phyloP scores from a whole-genome alignment of 2,329 filamentous ascomycete species.

The Rhinocladiella similis region DNA sequence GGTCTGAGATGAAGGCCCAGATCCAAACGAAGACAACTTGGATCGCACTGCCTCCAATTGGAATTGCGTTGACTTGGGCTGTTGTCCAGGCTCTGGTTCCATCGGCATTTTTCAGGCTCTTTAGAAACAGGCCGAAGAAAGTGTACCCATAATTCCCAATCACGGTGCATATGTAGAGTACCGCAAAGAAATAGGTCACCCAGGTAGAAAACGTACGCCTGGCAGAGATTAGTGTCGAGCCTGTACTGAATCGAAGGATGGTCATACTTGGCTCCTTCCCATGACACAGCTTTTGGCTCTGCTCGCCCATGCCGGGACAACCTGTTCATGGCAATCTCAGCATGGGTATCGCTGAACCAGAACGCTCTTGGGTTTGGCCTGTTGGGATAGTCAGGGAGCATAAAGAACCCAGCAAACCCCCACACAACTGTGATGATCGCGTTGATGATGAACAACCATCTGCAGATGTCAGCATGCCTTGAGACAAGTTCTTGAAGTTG shows the following conservation, averaged over 20 bases:
- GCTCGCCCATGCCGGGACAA: conserved; percentile 47
- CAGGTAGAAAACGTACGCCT: conserved; percentile 45
- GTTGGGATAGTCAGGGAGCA: conserved; percentile 42
- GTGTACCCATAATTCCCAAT: conserved; percentile 48
- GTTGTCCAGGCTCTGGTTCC: conserved; percentile 45
- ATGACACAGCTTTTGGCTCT: conserved; percentile 48
- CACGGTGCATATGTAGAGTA: conserved; percentile 49
- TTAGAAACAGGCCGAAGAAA: conserved; percentile 44
- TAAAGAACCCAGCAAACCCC: conserved; percentile 35
- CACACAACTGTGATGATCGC: conserved; percentile 40
- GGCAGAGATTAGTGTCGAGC: background rate
- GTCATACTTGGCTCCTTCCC: conserved; percentile 40
- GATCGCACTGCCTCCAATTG: conserved; percentile 50
- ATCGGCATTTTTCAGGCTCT: conserved; percentile 37
- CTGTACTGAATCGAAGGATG: no score
- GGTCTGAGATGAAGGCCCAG: conserved; percentile 55
- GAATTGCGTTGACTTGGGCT: conserved; percentile 51
- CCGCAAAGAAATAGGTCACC: conserved; percentile 49
- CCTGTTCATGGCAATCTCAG: conserved; percentile 45
- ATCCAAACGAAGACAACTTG: conserved; percentile 56
- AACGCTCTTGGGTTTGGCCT: conserved; percentile 14
- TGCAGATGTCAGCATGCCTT: conserved; percentile 27
- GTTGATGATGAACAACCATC: conserved; percentile 39
- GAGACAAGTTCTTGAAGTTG: background rate
- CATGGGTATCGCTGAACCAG: conserved; percentile 48